A percentile compares a stretch with the other conserved stretches of the same genome.
Conservation (phyloP, 331 rosid species). For the Saraca asoca region DNA sequence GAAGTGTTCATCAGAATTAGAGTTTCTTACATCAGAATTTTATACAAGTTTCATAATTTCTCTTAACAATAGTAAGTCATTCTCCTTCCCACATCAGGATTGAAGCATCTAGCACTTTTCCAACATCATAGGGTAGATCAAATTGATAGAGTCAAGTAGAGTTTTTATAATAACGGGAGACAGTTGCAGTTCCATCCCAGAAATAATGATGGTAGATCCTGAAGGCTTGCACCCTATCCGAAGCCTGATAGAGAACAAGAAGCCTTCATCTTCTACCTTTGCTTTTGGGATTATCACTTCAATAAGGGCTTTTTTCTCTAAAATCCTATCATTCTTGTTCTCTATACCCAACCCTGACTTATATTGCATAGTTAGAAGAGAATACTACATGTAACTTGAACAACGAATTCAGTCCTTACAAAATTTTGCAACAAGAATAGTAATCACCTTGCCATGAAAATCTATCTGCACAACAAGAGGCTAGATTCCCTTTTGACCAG, state of each 20-base stretch:
- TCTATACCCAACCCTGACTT: constrained; percentile 58
- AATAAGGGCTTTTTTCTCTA: constrained; percentile 85
- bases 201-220: constrained; percentile 79
- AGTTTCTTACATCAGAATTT: too few species aligned
- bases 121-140: constrained; percentile 96
- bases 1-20: too few species aligned
- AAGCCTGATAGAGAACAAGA: constrained; percentile 90
- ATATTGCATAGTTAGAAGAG: constrained; percentile 87
- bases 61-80: too few species aligned
- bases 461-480: constrained; percentile 87
- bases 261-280: constrained; percentile 78
- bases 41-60: too few species aligned
- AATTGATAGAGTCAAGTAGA: constrained; percentile 80
- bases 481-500: constrained; percentile 94
- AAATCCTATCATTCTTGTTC: constrained; percentile 51
- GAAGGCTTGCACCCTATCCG: constrained; percentile 87
- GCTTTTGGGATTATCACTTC: constrained; percentile 96
- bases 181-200: constrained; percentile 95
- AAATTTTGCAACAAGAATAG: constrained; percentile 80
- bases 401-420: constrained; percentile 84
- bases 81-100: too few species aligned
- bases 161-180: constrained; percentile 71
- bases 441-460: constrained; percentile 69
- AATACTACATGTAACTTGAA: constrained; percentile 92
- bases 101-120: constrained; percentile 96